Base-by-base conservation (phyloP, 2,329 filamentous ascomycete genomes). In the Sclerotinia sclerotiorum region DNA sequence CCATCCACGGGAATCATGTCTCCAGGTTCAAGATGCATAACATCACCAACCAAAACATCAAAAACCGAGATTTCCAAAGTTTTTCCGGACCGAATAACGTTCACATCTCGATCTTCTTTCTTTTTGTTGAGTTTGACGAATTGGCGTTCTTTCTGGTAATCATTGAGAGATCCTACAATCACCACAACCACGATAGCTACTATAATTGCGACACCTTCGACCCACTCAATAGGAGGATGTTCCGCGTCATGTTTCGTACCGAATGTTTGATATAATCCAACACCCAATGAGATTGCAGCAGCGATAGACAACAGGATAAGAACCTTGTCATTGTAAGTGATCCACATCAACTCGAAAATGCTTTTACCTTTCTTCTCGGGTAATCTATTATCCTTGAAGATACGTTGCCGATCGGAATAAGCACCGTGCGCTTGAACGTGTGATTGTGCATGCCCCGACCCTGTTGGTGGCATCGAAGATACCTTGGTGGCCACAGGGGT, bases 301-400 rank as follows among this genome's bases (percentile, higher is more conserved):
- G 90, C 90, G 27, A 88, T 82, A 0, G 89, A 90, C 69, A 93
- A 82, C 5, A 93, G 80, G 67, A 93, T 90, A 65, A 93, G 81
- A 15, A 94, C 87, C 74, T 93, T 94, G 79, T 94, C 91, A 76
- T 93, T 93, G 79, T 92, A 92, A 1, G 90, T 90, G 74, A 92
- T 90, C 91, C 91, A 94, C 71, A 88, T 88, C 21, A 93, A 80
- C 74, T 88, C 83, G 70, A 90, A 81, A 64, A 93, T 87, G 51
- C 82, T 88, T 77, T 92, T 93, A 32, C 88, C 82, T 74, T 90
- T 90, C 74, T 86, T 86, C 72, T 87, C 87, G 0, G 89, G 89
- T n/a, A 91, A 79, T 42, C 82, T 81, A 73, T 93, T 93, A 71
- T 87, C 85, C 65, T 86, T 87, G 76, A 87, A 94, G 10, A 93